phyloP scores from a whole-genome alignment of 2,329 filamentous ascomycete species.

The Colletotrichum shisoi region DNA sequence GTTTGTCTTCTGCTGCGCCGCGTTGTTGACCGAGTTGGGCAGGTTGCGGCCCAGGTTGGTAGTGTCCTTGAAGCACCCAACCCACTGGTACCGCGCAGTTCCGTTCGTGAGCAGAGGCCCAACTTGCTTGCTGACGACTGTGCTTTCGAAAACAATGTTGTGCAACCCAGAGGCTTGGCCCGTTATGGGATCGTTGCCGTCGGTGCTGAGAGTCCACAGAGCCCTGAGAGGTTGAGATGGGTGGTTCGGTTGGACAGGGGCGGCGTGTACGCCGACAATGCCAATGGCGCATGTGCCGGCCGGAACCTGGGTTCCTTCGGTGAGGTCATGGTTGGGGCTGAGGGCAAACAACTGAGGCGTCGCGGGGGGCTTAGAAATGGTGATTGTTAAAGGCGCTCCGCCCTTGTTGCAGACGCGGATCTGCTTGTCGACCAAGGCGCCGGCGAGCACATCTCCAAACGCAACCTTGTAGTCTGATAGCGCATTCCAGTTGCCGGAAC shows the following conservation, averaged over 20 bases:
- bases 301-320: slow-evolving; percentile 48
- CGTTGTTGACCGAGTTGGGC: slow-evolving; percentile 43
- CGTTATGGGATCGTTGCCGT: slow-evolving; percentile 47
- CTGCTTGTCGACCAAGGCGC: slow-evolving; percentile 43
- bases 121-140: slow-evolving; percentile 47
- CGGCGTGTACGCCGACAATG: slow-evolving; percentile 46
- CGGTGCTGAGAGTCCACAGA: slow-evolving; percentile 53
- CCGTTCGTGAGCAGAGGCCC: slow-evolving; percentile 49
- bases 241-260: slow-evolving; percentile 45
- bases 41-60: slow-evolving; percentile 46
- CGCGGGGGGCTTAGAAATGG: slow-evolving; percentile 51
- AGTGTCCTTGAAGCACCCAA: slow-evolving; percentile 53
- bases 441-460: slow-evolving; percentile 48
- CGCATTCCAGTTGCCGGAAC: slow-evolving; percentile 46
- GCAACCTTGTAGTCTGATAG: slow-evolving; percentile 41
- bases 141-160: slow-evolving; percentile 47
- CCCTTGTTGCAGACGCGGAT: slow-evolving; percentile 51
- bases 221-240: slow-evolving; percentile 44
- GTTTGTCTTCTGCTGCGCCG: slow-evolving; percentile 42
- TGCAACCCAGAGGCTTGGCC: slow-evolving; percentile 49
- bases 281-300: slow-evolving; percentile 45
- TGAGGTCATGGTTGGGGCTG: slow-evolving; percentile 46
- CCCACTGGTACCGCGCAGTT: slow-evolving; percentile 46
- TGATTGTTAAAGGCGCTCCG: slow-evolving; percentile 49
- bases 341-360: slow-evolving; percentile 47